Evolutionary conservation across 2,329 filamentous ascomycete species (phyloP), one percentile per base, ranked within the genome.

Genomic region (Pseudocercospora vitis): DNA sequence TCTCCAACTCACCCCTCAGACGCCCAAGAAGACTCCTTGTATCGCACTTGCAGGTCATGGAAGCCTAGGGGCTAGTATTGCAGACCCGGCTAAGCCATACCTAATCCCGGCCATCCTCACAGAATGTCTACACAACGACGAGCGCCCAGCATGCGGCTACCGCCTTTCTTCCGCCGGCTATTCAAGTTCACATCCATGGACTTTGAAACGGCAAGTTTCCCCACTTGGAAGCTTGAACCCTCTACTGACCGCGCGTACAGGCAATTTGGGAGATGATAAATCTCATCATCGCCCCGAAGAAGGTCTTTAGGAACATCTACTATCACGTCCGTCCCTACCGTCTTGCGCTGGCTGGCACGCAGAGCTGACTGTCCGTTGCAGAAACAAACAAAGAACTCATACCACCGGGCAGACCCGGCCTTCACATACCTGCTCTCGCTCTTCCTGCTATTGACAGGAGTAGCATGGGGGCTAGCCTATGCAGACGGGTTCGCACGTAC

Each of bases 111-210:
- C 26, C 6, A 29, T 11, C 11, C 26, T 29, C 55, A 11, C 37
- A 42, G 21, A 11, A 63, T 65, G 55, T 61, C 65, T 28, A 64
- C 66, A 3, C 59, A 62, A 19, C 63, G 63, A 33, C 73, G 73
- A 58, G 75, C 21, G 50, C 79, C 28, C 4, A 44, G 72, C 56
- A 70, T 84, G 65, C 79, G 80, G 40, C 82, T 85, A 77, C 83
- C 83, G 60, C 80, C 82, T 61, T 85, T 86, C 76, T 85, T 86
- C 74, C 83, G 84, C 65, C 78, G 83, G 53, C 73, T 87, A 46
- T 86, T 87, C 78, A 87, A 87, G 69, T 87, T 87, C 65, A 83
- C 84, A 8, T 84, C 86, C 63, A 87, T 87, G 84, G 84, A 87
- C 74, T 87, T 87, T 67, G 84, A 87, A 68, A 85, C 86, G 77